Percentiles rank a stretch among this genome's conserved stretches.
Evolutionary conservation across 1,284 basidiomycete species (phyloP).

Genomic region (Pascua guehoae): DNA sequence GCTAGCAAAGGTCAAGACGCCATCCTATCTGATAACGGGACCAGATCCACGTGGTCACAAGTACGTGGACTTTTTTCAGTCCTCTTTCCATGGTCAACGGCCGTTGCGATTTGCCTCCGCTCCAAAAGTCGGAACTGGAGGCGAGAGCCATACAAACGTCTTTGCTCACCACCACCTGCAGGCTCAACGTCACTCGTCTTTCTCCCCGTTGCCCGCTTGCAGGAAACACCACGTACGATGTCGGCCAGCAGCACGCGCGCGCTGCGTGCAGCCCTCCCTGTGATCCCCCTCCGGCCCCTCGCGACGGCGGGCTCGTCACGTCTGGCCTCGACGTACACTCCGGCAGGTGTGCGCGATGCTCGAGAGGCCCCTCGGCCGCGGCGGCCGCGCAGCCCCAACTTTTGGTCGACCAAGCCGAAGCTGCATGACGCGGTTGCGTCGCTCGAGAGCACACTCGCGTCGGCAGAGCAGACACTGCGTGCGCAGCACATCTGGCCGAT

Average conservation of each 20-base stretch:
- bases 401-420: conserved; percentile 78
- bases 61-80: no score
- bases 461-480: conserved; percentile 61
- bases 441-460: conserved; percentile 64
- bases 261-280: conserved; percentile 2
- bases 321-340: conserved; percentile 9
- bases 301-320: conserved; percentile 6
- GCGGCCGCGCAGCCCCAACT: conserved; percentile 61
- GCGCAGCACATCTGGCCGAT: conserved; percentile 69
- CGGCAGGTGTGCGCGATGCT: not conserved
- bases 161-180: no score
- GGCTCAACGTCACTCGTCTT: no score
- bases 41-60: no score
- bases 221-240: no score
- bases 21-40: conserved; percentile 10
- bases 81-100: no score
- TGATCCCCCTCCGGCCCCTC: not conserved
- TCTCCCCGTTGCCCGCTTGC: no score
- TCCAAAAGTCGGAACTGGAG: no score
- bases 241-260: not conserved
- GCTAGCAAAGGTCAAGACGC: not conserved
- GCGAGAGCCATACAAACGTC: no score
- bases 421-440: conserved; percentile 70
- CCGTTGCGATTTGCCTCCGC: no score
- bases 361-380: conserved; percentile 13